Evolutionary conservation across 768 basidiomycete genomes (phyloP), one percentile per base, ranked within the genome.

Genomic region (Chlorophyllum brunneum): DNA sequence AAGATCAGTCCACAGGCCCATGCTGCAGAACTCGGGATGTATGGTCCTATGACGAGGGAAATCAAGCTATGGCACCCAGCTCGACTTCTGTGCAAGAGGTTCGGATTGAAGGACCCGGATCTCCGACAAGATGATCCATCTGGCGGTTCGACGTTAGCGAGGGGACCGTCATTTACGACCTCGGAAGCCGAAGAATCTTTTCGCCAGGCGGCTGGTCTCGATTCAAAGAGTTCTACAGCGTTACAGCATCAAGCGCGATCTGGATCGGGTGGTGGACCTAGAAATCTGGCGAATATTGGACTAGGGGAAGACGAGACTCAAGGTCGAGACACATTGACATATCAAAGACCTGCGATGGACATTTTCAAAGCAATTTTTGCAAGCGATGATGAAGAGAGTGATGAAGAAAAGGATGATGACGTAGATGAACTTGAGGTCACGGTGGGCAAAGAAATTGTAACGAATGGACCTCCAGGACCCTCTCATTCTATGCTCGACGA

Each of bases 291-390:
- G 4, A 94, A 93, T 62, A 78, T 98, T 43, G 95, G 95, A 0
- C 68, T 97, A 38, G 95, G 93, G 20, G 94, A 97, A 45, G 94
- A 98, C 62, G 92, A 94, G 36, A 80, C 77, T 24, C 95, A 97
- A 64, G 95, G 93, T 0, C 70, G 79, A 31, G 93, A 95, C 61
- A 93, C 84, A 5, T 73, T 98, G 57, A 94, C 89, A 0, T 95
- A 98, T 65, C 76, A 89, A 59, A 79, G 88, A 33, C 95, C 97
- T 2, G 73, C 84, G 5, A 90, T 93, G 79, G 88, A 93, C 62
- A 83, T 98, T 38, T 99, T 98, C 77, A 97, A 95, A 65, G 94
- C 95, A 2, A 98, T 99, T 55, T 99, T 99, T 65, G 95, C 93
- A 9, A 93, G 90, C 67, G 92, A 92, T 55, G 91, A 92, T 39